These are phyloP conservation scores for Pythium periplocum DNA, from an alignment of 352 stramenopile species.

Conservation along the genomic window DNA sequence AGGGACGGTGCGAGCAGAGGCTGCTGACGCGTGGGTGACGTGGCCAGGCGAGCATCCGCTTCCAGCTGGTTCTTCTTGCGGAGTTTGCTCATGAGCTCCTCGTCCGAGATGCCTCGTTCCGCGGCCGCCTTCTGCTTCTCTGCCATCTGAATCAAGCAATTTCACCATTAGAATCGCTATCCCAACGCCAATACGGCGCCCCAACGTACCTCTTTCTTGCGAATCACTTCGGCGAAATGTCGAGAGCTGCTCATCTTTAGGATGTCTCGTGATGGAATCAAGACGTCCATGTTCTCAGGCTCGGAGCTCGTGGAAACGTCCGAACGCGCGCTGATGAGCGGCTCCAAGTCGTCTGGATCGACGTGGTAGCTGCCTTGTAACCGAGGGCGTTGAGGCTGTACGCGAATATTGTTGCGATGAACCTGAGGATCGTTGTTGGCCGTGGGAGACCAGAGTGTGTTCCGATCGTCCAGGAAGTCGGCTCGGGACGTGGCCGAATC, in stretches of 20 bases:
- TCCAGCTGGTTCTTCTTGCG: conserved; percentile 73
- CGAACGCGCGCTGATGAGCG: conserved; percentile 48
- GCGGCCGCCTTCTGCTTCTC: conserved; percentile 74
- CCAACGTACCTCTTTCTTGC: conserved; percentile 66
- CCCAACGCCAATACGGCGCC: no score
- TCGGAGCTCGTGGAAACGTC: conserved; percentile 30
- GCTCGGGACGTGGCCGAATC: conserved; percentile 16
- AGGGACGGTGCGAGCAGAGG: conserved; percentile 23
- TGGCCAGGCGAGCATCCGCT: conserved; percentile 54
- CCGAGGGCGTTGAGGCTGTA: conserved; percentile 22
- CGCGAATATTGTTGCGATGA: conserved; percentile 79
- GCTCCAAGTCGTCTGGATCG: background rate
- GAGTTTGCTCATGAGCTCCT: conserved; percentile 76
- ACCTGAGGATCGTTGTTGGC: conserved; percentile 66
- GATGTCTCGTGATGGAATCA: conserved; percentile 74
- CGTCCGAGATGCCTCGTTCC: conserved; percentile 78
- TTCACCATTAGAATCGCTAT: conserved; percentile 2
- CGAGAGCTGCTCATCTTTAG: conserved; percentile 85
- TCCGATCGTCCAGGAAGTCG: conserved; percentile 49
- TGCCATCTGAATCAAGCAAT: conserved; percentile 28
- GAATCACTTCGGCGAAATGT: conserved; percentile 73
- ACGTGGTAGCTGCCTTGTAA: no score
- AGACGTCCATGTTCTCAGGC: conserved; percentile 41
- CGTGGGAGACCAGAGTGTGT: conserved; percentile 53
- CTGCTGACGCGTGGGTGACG: conserved; percentile 49